Conservation (phyloP, 768 basidiomycete genomes). For the Daedaleopsis sinensis region DNA sequence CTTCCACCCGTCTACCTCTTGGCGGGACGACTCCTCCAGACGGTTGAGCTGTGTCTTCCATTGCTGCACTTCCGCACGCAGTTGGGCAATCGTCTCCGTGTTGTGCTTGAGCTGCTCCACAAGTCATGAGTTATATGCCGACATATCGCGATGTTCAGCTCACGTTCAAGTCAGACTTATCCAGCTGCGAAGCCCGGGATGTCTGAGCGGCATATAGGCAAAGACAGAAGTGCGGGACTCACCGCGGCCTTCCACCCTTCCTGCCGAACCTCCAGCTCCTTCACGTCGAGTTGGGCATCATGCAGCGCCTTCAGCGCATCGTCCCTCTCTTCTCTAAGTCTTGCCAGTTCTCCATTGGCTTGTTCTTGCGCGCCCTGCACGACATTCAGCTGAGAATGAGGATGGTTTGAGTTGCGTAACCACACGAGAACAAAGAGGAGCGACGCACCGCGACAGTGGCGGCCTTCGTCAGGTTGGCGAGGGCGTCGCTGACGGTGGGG, state of each 20-base stretch:
- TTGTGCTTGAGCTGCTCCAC: slow-evolving; percentile 57
- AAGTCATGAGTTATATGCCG: neutral
- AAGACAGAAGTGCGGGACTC: slow-evolving; percentile 27
- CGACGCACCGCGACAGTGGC: slow-evolving; percentile 43
- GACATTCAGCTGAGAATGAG: slow-evolving; percentile 47
- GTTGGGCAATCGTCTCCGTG: slow-evolving; percentile 58
- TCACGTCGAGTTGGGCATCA: slow-evolving; percentile 45
- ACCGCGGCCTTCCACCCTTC: slow-evolving; percentile 50
- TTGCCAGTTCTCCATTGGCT: slow-evolving; percentile 54
- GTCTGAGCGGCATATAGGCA: slow-evolving; percentile 7
- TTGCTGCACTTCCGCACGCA: slow-evolving; percentile 65
- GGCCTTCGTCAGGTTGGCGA: slow-evolving; percentile 43
- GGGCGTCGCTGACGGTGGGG: slow-evolving; percentile 43
- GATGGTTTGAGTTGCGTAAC: neutral
- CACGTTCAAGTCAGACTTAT: slow-evolving; percentile 62
- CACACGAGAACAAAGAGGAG: neutral
- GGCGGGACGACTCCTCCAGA: slow-evolving; percentile 47
- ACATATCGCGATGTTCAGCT: slow-evolving; percentile 16
- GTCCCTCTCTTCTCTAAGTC: slow-evolving; percentile 53
- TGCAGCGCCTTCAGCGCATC: slow-evolving; percentile 51
- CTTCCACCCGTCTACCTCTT: slow-evolving; percentile 71
- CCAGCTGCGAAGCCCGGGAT: slow-evolving; percentile 39
- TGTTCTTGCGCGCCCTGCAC: slow-evolving; percentile 63
- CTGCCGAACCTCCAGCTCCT: slow-evolving; percentile 50
- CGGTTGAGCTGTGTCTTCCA: slow-evolving; percentile 71